Evolutionary conservation across 305 asterid genomes (phyloP), one percentile per base, ranked within the genome.

Genomic region (Solanum aculeatissimum): DNA sequence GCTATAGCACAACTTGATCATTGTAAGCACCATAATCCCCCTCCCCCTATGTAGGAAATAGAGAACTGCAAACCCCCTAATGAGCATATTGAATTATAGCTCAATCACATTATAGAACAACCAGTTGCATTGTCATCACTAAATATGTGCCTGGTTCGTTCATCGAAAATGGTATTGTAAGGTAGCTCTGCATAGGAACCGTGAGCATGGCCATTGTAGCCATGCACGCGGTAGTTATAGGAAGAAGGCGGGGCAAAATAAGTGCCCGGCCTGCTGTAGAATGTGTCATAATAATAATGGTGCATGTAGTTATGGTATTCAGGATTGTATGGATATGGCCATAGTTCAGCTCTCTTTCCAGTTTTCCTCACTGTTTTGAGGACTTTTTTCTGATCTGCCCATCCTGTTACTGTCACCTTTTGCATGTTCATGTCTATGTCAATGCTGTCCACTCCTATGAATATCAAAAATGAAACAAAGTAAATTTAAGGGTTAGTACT

Each of bases 251-350:
- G 58, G 15, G 83, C 82, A 62, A 16, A 83, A 86, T 85, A 27
- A 60, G 68, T 83, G 19, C 85, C 35, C 2, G 87, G 89, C 74
- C 82, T 88, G 15, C 83, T 69, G 55, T 86, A 55, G 79, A 78
- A 87, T 43, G 87, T 86, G 38, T 87, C 89, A 63, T 90, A 90
- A 88, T 93, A 92, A 9, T 93, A 92, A 14, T 77, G 85, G 83
- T 83, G 65, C 83, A 83, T 87, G 69, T 88, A 92, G 81, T 86
- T 90, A 25, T 92, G 91, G 89, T 88, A 89, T 83, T 91, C 94
- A 6, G 93, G 91, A 90, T 91, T 90, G 92, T 92, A 92, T 4
- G 95, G 98, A 53, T 65, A 92, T 51, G 98, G 97, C 97, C 97
- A 94, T 11, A 93, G 88, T 90, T 94, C 96, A 0, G 91, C 97